phyloP scores from a whole-genome alignment of 345 rosid genomes.

The Eucalyptus marginata region DNA sequence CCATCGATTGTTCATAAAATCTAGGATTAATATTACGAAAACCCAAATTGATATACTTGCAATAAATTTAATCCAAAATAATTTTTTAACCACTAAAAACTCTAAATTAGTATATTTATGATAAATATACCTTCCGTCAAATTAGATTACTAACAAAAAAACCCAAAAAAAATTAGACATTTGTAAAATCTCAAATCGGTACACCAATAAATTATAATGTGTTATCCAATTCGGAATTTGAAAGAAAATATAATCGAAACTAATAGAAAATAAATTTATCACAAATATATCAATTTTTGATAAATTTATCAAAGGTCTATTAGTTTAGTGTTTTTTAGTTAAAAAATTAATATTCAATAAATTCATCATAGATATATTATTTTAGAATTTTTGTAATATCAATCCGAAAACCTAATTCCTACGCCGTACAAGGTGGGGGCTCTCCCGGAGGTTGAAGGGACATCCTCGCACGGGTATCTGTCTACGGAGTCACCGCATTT shows the following conservation, averaged over 20 bases:
- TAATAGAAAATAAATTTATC: fast-evolving
- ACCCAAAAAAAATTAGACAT: fast-evolving
- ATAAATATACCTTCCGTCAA: fast-evolving
- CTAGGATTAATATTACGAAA: too few species aligned
- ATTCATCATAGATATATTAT: too few species aligned
- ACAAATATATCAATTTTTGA: fast-evolving
- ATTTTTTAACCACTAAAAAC: too few species aligned
- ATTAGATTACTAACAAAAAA: too few species aligned
- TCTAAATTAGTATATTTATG: fast-evolving
- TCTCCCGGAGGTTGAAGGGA: too few species aligned
- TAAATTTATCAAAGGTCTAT: fast-evolving
- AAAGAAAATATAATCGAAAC: fast-evolving
- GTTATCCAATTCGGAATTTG: fast-evolving
- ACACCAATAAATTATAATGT: fast-evolving
- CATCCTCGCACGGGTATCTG: not conserved
- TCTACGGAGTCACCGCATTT: not conserved
- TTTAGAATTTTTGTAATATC: too few species aligned
- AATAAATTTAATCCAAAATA: too few species aligned
- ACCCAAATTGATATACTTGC: fast-evolving
- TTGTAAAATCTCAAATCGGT: fast-evolving
- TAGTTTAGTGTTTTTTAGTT: fast-evolving
- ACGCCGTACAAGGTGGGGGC: too few species aligned
- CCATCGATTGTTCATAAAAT: not conserved
- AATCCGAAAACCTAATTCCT: too few species aligned
- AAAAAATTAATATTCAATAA: too few species aligned